Percentiles rank a stretch among this genome's conserved stretches.
These are phyloP conservation scores for Aspergillus cejpii DNA, from an alignment of 2,329 filamentous ascomycete genomes.

Conservation along the genomic window DNA sequence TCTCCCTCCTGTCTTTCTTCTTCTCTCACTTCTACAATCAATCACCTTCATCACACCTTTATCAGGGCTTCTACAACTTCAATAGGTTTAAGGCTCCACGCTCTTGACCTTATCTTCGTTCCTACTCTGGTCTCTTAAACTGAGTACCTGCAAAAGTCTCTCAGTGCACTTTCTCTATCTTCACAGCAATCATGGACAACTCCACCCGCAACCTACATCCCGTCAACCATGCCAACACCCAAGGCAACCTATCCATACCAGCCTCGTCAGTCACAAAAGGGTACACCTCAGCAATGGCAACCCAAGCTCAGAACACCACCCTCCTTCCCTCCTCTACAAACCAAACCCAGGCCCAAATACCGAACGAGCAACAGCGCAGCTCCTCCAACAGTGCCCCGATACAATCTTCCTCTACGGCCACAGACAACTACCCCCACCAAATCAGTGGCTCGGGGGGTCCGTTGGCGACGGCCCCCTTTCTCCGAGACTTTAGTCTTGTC, in stretches of 20 bases:
- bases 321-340: not conserved
- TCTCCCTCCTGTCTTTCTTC: slow-evolving; percentile 4
- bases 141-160: too few species aligned
- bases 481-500: slow-evolving; percentile 76
- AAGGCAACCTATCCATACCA: slow-evolving; percentile 1
- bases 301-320: slow-evolving; percentile 1
- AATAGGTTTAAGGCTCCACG: not conserved
- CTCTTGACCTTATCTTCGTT: not conserved
- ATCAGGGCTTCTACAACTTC: not conserved
- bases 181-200: slow-evolving; percentile 3
- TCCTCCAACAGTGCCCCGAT: slow-evolving; percentile 1
- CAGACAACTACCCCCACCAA: slow-evolving; percentile 21
- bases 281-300: slow-evolving; percentile 5
- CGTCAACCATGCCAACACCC: slow-evolving; percentile 2
- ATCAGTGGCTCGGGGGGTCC: slow-evolving; percentile 27
- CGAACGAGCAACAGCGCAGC: not conserved
- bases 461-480: slow-evolving; percentile 52
- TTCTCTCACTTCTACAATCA: not conserved
- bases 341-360: not conserved
- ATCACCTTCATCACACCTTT: slow-evolving; percentile 3
- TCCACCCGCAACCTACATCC: slow-evolving; percentile 1
- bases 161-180: not conserved
- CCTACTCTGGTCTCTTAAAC: not conserved
- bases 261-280: slow-evolving; percentile 1
- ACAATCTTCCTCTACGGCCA: slow-evolving; percentile 6